These are phyloP conservation scores for Ramaria rubella DNA, from an alignment of 768 basidiomycete genomes.

Conservation along the genomic window DNA sequence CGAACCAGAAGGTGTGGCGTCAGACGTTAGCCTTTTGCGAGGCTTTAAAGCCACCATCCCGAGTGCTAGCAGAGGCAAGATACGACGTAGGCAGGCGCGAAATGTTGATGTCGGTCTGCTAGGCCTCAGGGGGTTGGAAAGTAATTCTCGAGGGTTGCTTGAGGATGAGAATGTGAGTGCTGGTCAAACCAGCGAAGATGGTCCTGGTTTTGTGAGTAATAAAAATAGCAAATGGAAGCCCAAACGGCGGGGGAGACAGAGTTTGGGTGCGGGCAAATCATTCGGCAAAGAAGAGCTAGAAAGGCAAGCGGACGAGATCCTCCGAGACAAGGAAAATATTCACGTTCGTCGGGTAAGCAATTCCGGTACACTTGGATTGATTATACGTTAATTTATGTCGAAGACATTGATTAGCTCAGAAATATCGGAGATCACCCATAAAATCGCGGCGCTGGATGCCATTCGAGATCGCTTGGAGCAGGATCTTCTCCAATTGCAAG, in stretches of 20 bases:
- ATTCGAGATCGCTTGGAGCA: slow-evolving; percentile 77
- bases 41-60: slow-evolving; percentile 97
- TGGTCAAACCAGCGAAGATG: slow-evolving; percentile 52
- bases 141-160: slow-evolving; percentile 67
- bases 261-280: slow-evolving; percentile 59
- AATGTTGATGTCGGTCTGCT: slow-evolving; percentile 69
- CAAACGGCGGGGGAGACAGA: slow-evolving; percentile 51
- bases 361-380: slow-evolving; percentile 10
- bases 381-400: slow-evolving; percentile 12
- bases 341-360: slow-evolving; percentile 74
- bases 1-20: slow-evolving; percentile 62
- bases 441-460: slow-evolving; percentile 78
- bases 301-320: slow-evolving; percentile 79
- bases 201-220: slow-evolving; percentile 49
- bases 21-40: slow-evolving; percentile 72
- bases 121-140: slow-evolving; percentile 74
- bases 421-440: slow-evolving; percentile 81
- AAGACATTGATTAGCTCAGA: slow-evolving; percentile 83
- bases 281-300: slow-evolving; percentile 80
- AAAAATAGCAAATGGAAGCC: slow-evolving; percentile 33
- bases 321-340: slow-evolving; percentile 87
- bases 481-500: slow-evolving; percentile 79
- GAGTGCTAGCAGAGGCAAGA: slow-evolving; percentile 72
- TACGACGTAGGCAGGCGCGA: slow-evolving; percentile 70
- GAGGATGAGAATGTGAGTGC: slow-evolving; percentile 34